Evolutionary conservation across 495 filamentous ascomycete genomes (phyloP).

Genomic region (Patellaria atrata): DNA sequence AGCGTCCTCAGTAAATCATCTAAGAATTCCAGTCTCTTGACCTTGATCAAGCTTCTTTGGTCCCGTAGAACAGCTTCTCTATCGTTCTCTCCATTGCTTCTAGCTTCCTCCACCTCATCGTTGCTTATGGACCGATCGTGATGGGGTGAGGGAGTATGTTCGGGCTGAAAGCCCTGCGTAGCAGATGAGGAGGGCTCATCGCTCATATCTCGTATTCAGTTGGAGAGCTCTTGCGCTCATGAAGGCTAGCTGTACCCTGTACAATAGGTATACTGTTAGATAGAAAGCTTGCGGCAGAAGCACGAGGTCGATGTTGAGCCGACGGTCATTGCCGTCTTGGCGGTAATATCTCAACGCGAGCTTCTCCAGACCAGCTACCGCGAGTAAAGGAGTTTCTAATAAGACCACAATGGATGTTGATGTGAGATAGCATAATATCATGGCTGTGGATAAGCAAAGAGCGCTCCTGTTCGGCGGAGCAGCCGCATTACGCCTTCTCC

Average conservation of each 20-base stretch:
- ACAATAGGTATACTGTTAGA: too few species aligned
- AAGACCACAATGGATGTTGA: too few species aligned
- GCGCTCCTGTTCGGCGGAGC: slow-evolving; percentile 60
- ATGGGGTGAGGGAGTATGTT: slow-evolving; percentile 18
- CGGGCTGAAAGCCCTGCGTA: slow-evolving; percentile 15
- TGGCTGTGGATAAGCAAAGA: slow-evolving; percentile 62
- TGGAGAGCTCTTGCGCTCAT: slow-evolving; percentile 17
- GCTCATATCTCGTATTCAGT: slow-evolving; percentile 38
- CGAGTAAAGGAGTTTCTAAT: too few species aligned
- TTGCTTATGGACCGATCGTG: slow-evolving; percentile 13
- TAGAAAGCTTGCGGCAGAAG: too few species aligned
- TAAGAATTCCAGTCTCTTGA: slow-evolving; percentile 48
- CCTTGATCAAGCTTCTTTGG: slow-evolving; percentile 29
- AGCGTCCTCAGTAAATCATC: slow-evolving; percentile 55
- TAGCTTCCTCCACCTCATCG: slow-evolving; percentile 7
- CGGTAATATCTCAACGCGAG: too few species aligned
- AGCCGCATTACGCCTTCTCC: slow-evolving; percentile 61
- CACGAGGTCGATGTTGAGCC: too few species aligned
- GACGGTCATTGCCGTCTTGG: too few species aligned
- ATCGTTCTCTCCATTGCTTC: slow-evolving; percentile 11
- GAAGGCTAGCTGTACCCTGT: too few species aligned
- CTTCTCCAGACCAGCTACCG: too few species aligned
- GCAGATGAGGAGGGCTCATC: slow-evolving; percentile 47
- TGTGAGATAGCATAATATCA: too few species aligned
- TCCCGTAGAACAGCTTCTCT: slow-evolving; percentile 21